Conservation (phyloP, 805 yeast species). For the Lachancea sp. region DNA sequence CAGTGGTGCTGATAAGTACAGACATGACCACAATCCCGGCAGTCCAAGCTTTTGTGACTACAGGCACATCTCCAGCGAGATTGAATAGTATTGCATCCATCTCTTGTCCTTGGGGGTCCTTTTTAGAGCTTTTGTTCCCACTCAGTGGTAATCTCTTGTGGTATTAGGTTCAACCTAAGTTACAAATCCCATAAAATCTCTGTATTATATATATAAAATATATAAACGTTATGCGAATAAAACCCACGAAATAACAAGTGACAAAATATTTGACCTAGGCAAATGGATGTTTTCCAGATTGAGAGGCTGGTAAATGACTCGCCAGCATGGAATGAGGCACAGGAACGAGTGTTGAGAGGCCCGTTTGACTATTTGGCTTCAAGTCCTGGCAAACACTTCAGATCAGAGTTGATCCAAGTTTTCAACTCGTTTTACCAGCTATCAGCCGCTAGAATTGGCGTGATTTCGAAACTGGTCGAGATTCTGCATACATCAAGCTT, state of each 20-base stretch:
- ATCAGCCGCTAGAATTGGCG: conserved; percentile 33
- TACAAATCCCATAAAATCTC: no score
- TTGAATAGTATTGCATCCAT: conserved; percentile 30
- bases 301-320: neutral
- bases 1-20: conserved; percentile 31
- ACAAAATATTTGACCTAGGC: neutral
- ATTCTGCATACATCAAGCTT: conserved; percentile 61
- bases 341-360: conserved; percentile 8
- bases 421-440: conserved; percentile 49
- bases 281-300: conserved; percentile 1
- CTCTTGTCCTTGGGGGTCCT: no score
- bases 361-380: conserved; percentile 48
- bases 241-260: neutral
- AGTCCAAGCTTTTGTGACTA: conserved; percentile 37
- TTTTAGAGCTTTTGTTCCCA: no score
- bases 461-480: conserved; percentile 46
- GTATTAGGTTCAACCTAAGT: no score
- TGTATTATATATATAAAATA: no score
- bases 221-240: no score
- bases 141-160: no score
- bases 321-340: conserved; percentile 6
- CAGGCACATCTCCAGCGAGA: conserved; percentile 32
- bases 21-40: conserved; percentile 34
- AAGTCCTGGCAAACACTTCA: conserved; percentile 52
- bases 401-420: conserved; percentile 42